A percentile compares a stretch with the other conserved stretches of the same genome.
These are phyloP conservation scores for Lichtheimia ramosa DNA, from an alignment of 371 early-diverging fungal genomes.

Conservation along the genomic window DNA sequence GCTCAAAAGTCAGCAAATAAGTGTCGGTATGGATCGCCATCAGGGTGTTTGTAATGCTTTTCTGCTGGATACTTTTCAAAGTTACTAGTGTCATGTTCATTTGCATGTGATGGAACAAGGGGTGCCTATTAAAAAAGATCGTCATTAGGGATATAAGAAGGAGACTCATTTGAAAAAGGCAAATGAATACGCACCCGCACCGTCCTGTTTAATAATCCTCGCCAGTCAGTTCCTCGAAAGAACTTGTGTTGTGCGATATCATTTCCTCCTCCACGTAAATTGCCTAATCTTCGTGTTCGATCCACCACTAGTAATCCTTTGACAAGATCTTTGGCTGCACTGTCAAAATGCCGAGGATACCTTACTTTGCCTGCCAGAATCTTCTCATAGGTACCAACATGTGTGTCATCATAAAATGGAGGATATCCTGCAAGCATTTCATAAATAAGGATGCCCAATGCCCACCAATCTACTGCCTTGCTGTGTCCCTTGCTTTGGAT, in stretches of 20 bases:
- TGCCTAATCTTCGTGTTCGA: slow-evolving; percentile 76
- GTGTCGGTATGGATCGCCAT: slow-evolving; percentile 44
- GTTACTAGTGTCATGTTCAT: slow-evolving; percentile 68
- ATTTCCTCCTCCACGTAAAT: slow-evolving; percentile 45
- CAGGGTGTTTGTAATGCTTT: slow-evolving; percentile 28
- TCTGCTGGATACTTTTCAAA: slow-evolving; percentile 68
- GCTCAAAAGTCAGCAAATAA: slow-evolving; percentile 46
- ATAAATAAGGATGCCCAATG: slow-evolving; percentile 95
- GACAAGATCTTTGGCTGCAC: slow-evolving; percentile 75
- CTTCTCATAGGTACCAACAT: slow-evolving; percentile 83
- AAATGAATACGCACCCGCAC: slow-evolving; percentile 42
- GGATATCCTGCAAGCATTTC: slow-evolving; percentile 96
- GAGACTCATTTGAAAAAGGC: neutral
- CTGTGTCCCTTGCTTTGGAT: slow-evolving; percentile 97
- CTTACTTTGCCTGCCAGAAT: slow-evolving; percentile 74
- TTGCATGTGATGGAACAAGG: slow-evolving; percentile 59
- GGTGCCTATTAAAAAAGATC: slow-evolving; percentile 54
- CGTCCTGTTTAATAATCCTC: slow-evolving; percentile 66
- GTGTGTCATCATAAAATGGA: slow-evolving; percentile 96
- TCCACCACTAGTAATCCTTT: slow-evolving; percentile 78
- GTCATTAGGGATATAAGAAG: slow-evolving; percentile 45
- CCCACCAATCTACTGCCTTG: slow-evolving; percentile 98
- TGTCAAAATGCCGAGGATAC: slow-evolving; percentile 79
- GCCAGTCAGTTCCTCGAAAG: slow-evolving; percentile 87
- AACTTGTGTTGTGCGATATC: slow-evolving; percentile 85